Evolutionary conservation across 306 rosid species (phyloP), one percentile per base, ranked within the genome.

Genomic region (Betula pendula): DNA sequence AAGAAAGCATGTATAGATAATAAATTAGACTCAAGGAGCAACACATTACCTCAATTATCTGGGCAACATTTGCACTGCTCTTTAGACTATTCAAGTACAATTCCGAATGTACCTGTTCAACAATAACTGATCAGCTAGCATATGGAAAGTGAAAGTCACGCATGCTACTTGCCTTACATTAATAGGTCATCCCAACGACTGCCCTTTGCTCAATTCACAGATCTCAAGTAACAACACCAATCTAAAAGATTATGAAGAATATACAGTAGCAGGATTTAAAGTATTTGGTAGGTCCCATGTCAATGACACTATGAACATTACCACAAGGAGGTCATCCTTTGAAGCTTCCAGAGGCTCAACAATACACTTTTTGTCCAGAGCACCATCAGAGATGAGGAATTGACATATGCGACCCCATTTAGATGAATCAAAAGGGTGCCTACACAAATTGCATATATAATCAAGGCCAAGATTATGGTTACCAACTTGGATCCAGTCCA

Each of bases 391-490:
- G 70, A 80, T 63, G 6, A 94, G 89, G 70, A 89, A 94, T 47
- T 81, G 81, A 75, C 92, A 91, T 43, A 92, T 67, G 2, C 92
- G 92, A 70, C 96, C 96, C 98, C 98, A 94, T 76, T 94, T 92
- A 25, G 81, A 77, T 29, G 97, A 92, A 88, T 94, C 98, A 88
- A 94, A 94, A 3, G 97, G 98, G 79, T 94, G 98, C 93, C 98
- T 94, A 27, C 42, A 85, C 70, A 55, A 79, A 75, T 14, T 17
- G 51, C 29, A 38, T 48, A 79, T 45, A 45, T 38, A 65, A 50
- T 59, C 72, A 47, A 72, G 65, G 50, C 33, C 47, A 60, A 45
- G n/a, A 70, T 65, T 51, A 69, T 44, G 17, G 49, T 59, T 35
- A 74, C 22, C 73, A 70, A 49, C 52, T 75, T 29, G 48, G 58